These are phyloP conservation scores for Datura wrightii DNA, from an alignment of 257 asterid species.

Conservation along the genomic window DNA sequence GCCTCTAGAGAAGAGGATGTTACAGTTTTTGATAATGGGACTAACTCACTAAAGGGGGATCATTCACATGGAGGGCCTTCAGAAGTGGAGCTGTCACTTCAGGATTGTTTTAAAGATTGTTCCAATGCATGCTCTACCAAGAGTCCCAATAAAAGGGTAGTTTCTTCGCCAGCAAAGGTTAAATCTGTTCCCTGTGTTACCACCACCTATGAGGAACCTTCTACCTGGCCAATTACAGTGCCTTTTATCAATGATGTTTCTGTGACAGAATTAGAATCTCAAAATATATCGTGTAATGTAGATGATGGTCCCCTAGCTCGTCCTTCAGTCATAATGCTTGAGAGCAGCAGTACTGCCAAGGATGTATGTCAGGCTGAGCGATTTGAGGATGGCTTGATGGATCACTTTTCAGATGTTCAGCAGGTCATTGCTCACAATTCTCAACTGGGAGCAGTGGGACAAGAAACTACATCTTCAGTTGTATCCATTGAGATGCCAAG, in stretches of 20 bases:
- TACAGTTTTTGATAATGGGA: conserved; percentile 39
- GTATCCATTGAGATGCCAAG: conserved; percentile 32
- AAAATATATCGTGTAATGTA: conserved; percentile 15
- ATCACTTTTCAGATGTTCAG: conserved; percentile 42
- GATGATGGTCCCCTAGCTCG: conserved; percentile 35
- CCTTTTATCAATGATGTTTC: conserved; percentile 20
- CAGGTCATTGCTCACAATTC: conserved; percentile 40
- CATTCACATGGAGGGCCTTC: conserved; percentile 39
- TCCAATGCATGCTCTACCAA: conserved; percentile 40
- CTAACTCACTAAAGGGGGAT: conserved; percentile 38
- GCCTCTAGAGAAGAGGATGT: conserved; percentile 45
- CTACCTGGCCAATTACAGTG: conserved; percentile 12
- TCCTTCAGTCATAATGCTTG: conserved; percentile 21
- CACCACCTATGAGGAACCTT: conserved; percentile 31
- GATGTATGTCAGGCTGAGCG: conserved; percentile 37
- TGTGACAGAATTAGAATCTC: conserved; percentile 19
- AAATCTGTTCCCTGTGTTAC: conserved; percentile 40
- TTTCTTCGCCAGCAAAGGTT: conserved; percentile 45
- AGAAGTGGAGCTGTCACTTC: conserved; percentile 37
- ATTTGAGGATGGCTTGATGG: conserved; percentile 39
- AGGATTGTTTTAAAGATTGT: conserved; percentile 40
- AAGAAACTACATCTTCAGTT: conserved; percentile 42
- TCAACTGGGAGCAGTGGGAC: conserved; percentile 43
- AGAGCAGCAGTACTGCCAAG: conserved; percentile 8
- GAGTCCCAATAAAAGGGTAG: conserved; percentile 49